Base-by-base conservation (phyloP, 768 basidiomycete genomes). In the Tylopilus balloui region DNA sequence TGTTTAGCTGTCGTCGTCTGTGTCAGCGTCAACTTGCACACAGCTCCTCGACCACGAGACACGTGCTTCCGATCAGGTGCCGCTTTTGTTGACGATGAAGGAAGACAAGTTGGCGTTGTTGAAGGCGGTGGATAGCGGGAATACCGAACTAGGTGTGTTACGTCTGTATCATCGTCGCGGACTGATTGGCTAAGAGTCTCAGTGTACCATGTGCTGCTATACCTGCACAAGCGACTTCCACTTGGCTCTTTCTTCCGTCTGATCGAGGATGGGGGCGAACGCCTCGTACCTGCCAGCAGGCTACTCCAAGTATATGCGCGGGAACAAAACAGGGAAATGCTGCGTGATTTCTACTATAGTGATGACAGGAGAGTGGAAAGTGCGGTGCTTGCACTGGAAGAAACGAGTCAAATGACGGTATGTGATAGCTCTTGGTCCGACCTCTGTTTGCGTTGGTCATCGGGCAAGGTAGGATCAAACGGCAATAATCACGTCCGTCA, bases 261-360 rank as follows among this genome's bases (percentile, higher is more conserved):
- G 20, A 83, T 99, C 41, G 93, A 98, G 68, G 92, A 94, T 43
- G 89, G 91, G 12, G 91, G 92, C 3, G 75, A 83, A 29, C 69
- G 73, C 36, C 78, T 95, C 8, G 78, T 76, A 3, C 81, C 79
- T n/a, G 92, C 91, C 0, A 83, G 83, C 55, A 83, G 76, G 51
- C 70, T 96, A 4, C 75, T 95, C 38, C 88, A 95, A 64, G 90
- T 94, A 1, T 95, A 94, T 63, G 92, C 90, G 1, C 73, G 88
- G 32, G 89, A 93, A 64, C 92, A 92, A 60, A 88, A 95, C 63
- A 75, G 88, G 43, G 90, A 91, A 54, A 87, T 98, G 81, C 72
- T 98, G 7, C 77, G 92, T 14, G 93, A 99, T 64, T 98, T 94
- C 69, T 98, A 93, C 67, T 99, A 95, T 62, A 95, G 95, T 29